Evolutionary conservation across 2,329 filamentous ascomycete genomes (phyloP), one percentile per base, ranked within the genome.

Genomic region (Pleoardoris graminearum): DNA sequence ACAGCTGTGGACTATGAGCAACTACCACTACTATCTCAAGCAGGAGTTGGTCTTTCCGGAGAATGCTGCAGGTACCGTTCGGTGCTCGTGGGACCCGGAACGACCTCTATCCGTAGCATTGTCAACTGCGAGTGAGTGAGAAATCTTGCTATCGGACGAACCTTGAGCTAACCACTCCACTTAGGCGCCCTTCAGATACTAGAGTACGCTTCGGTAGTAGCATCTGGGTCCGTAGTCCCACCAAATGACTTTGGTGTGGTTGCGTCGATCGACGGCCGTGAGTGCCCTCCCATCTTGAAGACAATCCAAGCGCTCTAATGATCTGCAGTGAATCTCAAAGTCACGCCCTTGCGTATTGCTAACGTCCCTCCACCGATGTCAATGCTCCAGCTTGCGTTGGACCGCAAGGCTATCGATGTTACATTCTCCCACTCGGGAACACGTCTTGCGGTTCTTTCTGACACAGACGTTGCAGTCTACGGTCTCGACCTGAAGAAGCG

Each of bases 1-100:
- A n/a, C 94, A 99, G 68, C 78, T 99, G 1, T 99, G 94, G 94
- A 96, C 91, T 0, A 96, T 88, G 82, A 89, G 91, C 17, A 99
- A 99, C 71, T 99, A 99, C 63, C 90, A 97, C 70, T 99, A 94
- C 84, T 97, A 97, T 71, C 80, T 99, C 14, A 99, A 99, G 76
- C 91, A 96, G 70, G 91, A 97, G 69, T 80, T 97, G 6, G 44
- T 48, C 2, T 67, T 70, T 23, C 67, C 68, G 3, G 64, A 67
- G 25, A 32, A 46, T 45, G 48, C 51, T 16, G 22, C 51, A 6
- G 50, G 33, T 14, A 62, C 52, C 17, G 61, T 59, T 25, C 50
- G 51, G 41, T 68, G 55, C 51, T 67, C 56, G 23, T 99, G 94
- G 94, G 91, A 99, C 71, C 84, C 90, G 1, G 94, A 97, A 68